phyloP scores from a whole-genome alignment of 163 green algal species.

The Scenedesmus sp. region DNA sequence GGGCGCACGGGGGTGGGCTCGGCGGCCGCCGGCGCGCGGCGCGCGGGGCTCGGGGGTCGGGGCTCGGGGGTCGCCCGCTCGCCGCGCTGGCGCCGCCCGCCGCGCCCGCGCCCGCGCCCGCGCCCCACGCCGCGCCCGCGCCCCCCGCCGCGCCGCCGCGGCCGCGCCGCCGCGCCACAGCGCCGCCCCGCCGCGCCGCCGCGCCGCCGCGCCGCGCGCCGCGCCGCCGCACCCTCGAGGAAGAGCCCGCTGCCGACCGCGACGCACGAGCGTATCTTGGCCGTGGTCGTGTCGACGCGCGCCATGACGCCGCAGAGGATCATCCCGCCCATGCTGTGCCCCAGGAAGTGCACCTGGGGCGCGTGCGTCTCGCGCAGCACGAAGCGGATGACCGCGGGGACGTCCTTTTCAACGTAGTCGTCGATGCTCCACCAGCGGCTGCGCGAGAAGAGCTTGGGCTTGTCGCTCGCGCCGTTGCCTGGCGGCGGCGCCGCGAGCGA shows the following conservation, averaged over 20 bases:
- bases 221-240: constrained; percentile 54
- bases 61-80: too few relatives aligned
- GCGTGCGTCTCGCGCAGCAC: constrained; percentile 37
- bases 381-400: constrained; percentile 41
- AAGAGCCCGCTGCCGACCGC: constrained; percentile 54
- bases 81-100: too few relatives aligned
- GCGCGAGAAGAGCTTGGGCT: constrained; percentile 28
- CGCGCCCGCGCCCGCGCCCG: too few relatives aligned
- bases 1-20: too few relatives aligned
- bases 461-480: constrained; percentile 62
- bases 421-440: constrained; percentile 59
- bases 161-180: too few relatives aligned
- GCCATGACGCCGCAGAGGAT: constrained; percentile 57
- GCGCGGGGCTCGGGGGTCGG: too few relatives aligned
- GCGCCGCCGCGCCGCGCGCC: too few relatives aligned
- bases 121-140: too few relatives aligned
- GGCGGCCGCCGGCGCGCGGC: too few relatives aligned
- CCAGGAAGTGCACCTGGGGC: constrained; percentile 42
- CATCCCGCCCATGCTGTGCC: constrained; percentile 55
- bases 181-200: too few relatives aligned
- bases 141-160: too few relatives aligned
- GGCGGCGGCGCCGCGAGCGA: background rate
- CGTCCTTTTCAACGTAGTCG: constrained; percentile 51
- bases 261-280: constrained; percentile 41
- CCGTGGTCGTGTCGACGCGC: constrained; percentile 37